Evolutionary conservation across 139 green algal species (phyloP).

Genomic region (Closterium sp.): DNA sequence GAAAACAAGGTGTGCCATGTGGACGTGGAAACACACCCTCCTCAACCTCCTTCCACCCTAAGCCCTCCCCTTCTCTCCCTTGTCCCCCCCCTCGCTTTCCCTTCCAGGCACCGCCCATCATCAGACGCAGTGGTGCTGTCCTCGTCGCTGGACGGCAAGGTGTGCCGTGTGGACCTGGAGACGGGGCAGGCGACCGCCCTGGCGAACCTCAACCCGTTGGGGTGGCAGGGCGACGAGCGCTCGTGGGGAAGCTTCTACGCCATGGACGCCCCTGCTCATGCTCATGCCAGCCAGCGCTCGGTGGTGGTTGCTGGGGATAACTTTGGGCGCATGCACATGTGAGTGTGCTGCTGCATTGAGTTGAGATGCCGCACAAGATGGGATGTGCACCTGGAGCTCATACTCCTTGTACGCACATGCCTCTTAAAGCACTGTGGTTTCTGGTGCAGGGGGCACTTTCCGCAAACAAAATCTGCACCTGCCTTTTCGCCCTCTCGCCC

Average conservation of each 20-base stretch:
- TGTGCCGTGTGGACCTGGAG: slow-evolving; percentile 75
- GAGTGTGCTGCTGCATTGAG: slow-evolving; percentile 54
- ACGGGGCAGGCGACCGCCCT: slow-evolving; percentile 58
- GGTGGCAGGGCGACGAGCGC: slow-evolving; percentile 42
- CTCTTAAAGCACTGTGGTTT: no score
- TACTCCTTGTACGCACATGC: neutral
- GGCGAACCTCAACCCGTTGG: slow-evolving; percentile 74
- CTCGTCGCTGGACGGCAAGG: slow-evolving; percentile 68
- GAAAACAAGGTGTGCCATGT: no score
- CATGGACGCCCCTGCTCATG: slow-evolving; percentile 47
- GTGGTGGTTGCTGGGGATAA: slow-evolving; percentile 65
- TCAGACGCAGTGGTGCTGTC: slow-evolving; percentile 34
- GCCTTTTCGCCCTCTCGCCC: no score
- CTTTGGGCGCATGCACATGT: slow-evolving; percentile 63
- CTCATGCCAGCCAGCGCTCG: slow-evolving; percentile 9
- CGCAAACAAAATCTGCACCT: no score
- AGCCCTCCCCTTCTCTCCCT: no score
- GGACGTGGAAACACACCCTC: no score
- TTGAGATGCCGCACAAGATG: slow-evolving; percentile 37
- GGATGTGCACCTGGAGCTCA: neutral
- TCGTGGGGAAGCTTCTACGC: slow-evolving; percentile 69
- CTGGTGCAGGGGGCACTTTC: no score
- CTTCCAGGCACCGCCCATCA: neutral
- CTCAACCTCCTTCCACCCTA: neutral
- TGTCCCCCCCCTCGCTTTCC: neutral